A percentile compares a stretch with the other conserved stretches of the same genome.
Conservation (phyloP, 441 rosid genomes). For the Erysimum pusillum region DNA sequence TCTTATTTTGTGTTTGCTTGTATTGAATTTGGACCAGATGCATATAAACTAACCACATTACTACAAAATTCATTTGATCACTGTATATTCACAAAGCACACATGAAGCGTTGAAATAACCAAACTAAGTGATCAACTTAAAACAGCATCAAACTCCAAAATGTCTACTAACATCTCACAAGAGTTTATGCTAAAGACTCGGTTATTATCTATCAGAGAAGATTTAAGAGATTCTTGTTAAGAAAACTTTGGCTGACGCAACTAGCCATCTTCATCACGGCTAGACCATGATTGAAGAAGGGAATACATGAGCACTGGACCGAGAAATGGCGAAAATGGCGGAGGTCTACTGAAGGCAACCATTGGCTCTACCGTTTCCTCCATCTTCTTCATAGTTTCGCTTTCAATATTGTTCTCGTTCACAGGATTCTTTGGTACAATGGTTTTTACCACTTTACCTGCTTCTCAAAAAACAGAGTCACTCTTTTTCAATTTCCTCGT, state of each 20-base stretch:
- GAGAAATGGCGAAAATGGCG: slow-evolving; percentile 58
- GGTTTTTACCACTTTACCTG: slow-evolving; percentile 51
- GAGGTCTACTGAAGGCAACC: slow-evolving; percentile 71
- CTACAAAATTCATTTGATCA: not conserved
- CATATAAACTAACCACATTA: not conserved
- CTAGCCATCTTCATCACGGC: slow-evolving; percentile 54
- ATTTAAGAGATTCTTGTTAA: not conserved
- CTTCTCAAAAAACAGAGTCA: slow-evolving; percentile 12
- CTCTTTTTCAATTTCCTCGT: not conserved
- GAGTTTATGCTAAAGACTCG: not conserved
- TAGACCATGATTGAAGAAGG: slow-evolving; percentile 58
- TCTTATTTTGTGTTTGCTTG: too few relatives aligned
- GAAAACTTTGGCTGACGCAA: slow-evolving; percentile 25
- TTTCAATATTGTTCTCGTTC: slow-evolving; percentile 33
- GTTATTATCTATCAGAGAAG: slow-evolving; percentile 6
- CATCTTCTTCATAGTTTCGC: slow-evolving; percentile 23
- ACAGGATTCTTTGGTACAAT: slow-evolving; percentile 52
- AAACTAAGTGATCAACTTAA: not conserved
- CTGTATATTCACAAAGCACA: not conserved
- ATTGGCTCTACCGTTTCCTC: slow-evolving; percentile 54
- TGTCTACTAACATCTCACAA: not conserved
- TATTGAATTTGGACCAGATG: not conserved
- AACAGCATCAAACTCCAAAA: slow-evolving; percentile 6
- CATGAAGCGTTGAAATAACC: not conserved
- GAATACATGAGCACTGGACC: slow-evolving; percentile 66